A percentile compares a stretch with the other conserved stretches of the same genome.
These are phyloP conservation scores for Coemansia sp. DNA, from an alignment of 192 early-diverging fungal species.

Conservation along the genomic window DNA sequence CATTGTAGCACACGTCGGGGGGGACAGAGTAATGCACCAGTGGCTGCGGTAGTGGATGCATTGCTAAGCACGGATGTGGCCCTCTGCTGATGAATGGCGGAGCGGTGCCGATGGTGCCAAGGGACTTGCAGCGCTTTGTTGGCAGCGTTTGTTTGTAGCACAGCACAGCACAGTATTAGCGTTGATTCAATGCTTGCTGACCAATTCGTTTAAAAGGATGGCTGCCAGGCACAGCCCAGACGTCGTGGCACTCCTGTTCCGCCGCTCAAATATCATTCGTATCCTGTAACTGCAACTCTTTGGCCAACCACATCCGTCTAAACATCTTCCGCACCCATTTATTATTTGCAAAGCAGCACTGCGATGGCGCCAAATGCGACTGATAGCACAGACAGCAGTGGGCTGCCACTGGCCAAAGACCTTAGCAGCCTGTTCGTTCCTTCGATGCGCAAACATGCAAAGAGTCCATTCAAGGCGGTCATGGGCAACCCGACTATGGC, in stretches of 20 bases:
- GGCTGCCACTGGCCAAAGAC: conserved; percentile 33
- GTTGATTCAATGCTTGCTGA: not conserved
- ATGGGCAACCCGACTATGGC: conserved; percentile 46
- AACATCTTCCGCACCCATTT: not conserved
- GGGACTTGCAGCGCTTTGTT: not conserved
- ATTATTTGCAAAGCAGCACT: not conserved
- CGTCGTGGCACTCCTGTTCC: not conserved
- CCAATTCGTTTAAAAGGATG: not conserved
- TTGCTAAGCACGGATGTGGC: not conserved
- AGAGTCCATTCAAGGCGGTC: conserved; percentile 51
- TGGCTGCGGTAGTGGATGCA: not conserved
- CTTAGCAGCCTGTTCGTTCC: conserved; percentile 43
- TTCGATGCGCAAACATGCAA: conserved; percentile 28
- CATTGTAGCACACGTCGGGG: not conserved
- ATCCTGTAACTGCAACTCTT: not conserved
- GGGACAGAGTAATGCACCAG: not conserved
- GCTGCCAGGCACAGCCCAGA: not conserved
- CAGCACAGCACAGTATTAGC: not conserved
- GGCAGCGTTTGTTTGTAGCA: not conserved
- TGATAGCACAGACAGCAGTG: not conserved
- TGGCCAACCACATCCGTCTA: not conserved
- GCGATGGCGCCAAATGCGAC: conserved; percentile 20
- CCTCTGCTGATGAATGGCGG: not conserved
- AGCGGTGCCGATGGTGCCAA: not conserved
- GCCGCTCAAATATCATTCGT: not conserved